Evolutionary conservation across 805 yeast genomes (phyloP).

Genomic region (Saccharomycopsis sp.): DNA sequence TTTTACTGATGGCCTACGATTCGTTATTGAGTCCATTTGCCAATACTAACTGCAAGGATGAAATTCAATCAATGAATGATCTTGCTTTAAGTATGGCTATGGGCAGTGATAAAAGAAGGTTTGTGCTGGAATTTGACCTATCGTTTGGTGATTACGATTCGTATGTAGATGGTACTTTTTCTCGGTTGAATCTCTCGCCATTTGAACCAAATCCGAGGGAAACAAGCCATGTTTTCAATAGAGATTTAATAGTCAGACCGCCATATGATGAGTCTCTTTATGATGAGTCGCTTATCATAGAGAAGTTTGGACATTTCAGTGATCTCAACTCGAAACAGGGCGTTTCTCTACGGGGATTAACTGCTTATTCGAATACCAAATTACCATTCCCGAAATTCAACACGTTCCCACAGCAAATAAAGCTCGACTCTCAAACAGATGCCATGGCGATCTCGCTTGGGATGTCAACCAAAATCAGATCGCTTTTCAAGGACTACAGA

Average conservation of each 20-base stretch:
- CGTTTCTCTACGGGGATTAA: conserved; percentile 4
- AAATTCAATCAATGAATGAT: conserved; percentile 34
- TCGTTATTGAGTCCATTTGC: conserved; percentile 33
- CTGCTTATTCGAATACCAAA: background rate
- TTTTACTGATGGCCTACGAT: conserved; percentile 39
- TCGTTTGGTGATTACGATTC: conserved; percentile 8
- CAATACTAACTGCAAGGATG: conserved; percentile 29
- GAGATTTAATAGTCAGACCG: conserved; percentile 25
- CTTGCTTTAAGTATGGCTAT: conserved; percentile 35
- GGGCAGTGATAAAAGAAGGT: conserved; percentile 5
- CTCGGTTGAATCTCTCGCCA: background rate
- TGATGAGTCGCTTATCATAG: conserved; percentile 12
- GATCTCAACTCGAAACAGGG: conserved; percentile 6
- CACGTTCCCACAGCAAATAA: conserved; percentile 18
- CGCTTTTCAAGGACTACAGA: conserved; percentile 24
- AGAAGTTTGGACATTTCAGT: conserved; percentile 14
- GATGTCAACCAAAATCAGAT: conserved; percentile 26
- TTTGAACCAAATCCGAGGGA: background rate
- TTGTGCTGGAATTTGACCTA: conserved; percentile 2
- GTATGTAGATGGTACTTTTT: conserved; percentile 3
- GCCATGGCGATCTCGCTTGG: conserved; percentile 19
- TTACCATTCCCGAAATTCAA: conserved; percentile 7
- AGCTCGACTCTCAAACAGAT: conserved; percentile 23
- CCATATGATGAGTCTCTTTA: conserved; percentile 1
- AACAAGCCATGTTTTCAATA: conserved; percentile 26